Evolutionary conservation across 306 rosid species (phyloP).

Genomic region (Elaeagnus macrophylla): DNA sequence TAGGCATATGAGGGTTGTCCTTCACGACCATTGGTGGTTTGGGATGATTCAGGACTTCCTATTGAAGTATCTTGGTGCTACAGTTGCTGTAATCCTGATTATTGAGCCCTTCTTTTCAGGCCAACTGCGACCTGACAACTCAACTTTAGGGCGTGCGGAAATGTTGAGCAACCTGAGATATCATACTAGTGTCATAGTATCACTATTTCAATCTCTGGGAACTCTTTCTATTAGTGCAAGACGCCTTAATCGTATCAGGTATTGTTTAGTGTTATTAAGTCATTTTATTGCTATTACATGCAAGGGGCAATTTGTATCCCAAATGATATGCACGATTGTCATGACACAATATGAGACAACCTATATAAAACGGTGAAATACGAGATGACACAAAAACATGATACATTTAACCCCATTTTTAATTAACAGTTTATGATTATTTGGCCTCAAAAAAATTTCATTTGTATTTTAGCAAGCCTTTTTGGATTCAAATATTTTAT

Average conservation of each 20-base stretch:
- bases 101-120: conserved; percentile 98
- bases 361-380: no score
- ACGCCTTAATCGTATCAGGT: conserved; percentile 93
- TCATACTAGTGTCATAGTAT: conserved; percentile 93
- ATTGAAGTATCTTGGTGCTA: conserved; percentile 95
- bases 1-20: conserved; percentile 54
- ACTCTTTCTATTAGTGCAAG: conserved; percentile 93
- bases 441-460: no score
- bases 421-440: no score
- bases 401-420: no score
- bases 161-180: conserved; percentile 98
- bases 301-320: no score
- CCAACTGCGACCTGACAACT: conserved; percentile 76
- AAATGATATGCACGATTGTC: no score
- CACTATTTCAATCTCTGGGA: conserved; percentile 89
- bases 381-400: no score
- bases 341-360: no score
- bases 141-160: conserved; percentile 98
- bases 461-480: no score
- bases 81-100: conserved; percentile 88
- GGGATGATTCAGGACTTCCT: conserved; percentile 98
- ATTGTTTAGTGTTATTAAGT: conserved; percentile 7
- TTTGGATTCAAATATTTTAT: no score
- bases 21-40: conserved; percentile 99
- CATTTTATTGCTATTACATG: no score